Evolutionary conservation across 805 yeast species (phyloP).

Genomic region (Candida boidinii): DNA sequence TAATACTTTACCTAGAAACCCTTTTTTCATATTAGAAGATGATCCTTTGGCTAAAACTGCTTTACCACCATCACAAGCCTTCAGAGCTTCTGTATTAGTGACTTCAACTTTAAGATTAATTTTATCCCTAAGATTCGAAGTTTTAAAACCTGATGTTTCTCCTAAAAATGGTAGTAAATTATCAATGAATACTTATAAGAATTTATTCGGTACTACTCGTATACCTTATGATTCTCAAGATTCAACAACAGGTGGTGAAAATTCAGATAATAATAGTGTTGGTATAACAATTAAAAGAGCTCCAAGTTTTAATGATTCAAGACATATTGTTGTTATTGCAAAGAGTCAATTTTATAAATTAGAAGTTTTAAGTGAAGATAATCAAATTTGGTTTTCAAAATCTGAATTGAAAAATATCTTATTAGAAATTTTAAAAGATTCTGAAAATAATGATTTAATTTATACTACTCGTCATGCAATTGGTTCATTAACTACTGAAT

Average conservation of each 20-base stretch:
- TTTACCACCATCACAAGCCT: conserved; percentile 54
- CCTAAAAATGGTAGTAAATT: conserved; percentile 42
- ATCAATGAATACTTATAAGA: conserved; percentile 61
- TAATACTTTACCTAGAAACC: conserved; percentile 68
- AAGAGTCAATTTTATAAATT: conserved; percentile 42
- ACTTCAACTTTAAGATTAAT: conserved; percentile 62
- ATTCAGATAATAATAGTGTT: conserved; percentile 15
- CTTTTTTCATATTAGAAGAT: conserved; percentile 64
- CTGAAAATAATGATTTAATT: conserved; percentile 25
- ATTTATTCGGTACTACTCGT: conserved; percentile 64
- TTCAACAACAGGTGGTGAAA: conserved; percentile 14
- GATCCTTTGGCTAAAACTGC: conserved; percentile 55
- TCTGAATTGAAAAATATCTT: conserved; percentile 38
- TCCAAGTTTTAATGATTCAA: conserved; percentile 25
- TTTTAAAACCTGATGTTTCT: conserved; percentile 49
- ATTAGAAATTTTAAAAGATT: conserved; percentile 32
- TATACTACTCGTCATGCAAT: conserved; percentile 36
- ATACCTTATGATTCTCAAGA: conserved; percentile 37
- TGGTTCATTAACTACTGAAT: conserved; percentile 49
- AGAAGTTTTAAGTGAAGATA: conserved; percentile 36
- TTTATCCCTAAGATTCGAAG: conserved; percentile 44
- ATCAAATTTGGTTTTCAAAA: conserved; percentile 44
- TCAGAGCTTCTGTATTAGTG: conserved; percentile 58
- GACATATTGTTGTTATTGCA: conserved; percentile 42
- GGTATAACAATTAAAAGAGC: conserved; percentile 32